phyloP scores from a whole-genome alignment of 202 grass and related monocot species.

The Elaeis oleifera region DNA sequence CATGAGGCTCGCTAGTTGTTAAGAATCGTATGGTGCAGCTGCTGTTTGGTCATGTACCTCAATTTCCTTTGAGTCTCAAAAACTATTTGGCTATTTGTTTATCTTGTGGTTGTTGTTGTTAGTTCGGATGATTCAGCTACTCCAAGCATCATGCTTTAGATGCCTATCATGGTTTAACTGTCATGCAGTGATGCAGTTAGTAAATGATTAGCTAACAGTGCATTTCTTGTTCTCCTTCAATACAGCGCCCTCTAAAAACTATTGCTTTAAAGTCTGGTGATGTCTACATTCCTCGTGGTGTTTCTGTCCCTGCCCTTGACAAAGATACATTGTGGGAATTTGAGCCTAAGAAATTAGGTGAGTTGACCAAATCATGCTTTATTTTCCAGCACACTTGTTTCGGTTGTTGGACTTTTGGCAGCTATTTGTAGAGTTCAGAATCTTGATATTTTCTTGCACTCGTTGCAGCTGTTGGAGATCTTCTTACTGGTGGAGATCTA shows the following conservation, averaged over 20 bases:
- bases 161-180: no score
- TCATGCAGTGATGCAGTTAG: neutral
- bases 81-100: no score
- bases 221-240: constrained; percentile 4
- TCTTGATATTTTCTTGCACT: constrained; percentile 15
- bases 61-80: no score
- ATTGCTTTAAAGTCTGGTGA: constrained; percentile 92
- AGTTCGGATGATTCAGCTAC: no score
- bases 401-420: no score
- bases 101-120: no score
- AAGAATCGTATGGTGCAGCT: neutral
- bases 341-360: constrained; percentile 70
- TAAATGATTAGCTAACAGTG: neutral
- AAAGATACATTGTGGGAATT: constrained; percentile 89
- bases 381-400: no score
- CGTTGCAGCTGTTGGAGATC: constrained; percentile 66
- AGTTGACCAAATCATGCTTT: neutral
- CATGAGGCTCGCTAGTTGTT: neutral
- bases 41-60: no score
- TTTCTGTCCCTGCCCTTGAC: constrained; percentile 93
- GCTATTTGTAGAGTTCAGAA: neutral
- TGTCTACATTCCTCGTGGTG: constrained; percentile 95
- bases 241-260: constrained; percentile 85
- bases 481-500: constrained; percentile 63
- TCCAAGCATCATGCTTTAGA: no score